Percentiles rank a stretch among this genome's conserved stretches.
Conservation (phyloP, 495 filamentous ascomycete species). For the Xylaria nigripes region DNA sequence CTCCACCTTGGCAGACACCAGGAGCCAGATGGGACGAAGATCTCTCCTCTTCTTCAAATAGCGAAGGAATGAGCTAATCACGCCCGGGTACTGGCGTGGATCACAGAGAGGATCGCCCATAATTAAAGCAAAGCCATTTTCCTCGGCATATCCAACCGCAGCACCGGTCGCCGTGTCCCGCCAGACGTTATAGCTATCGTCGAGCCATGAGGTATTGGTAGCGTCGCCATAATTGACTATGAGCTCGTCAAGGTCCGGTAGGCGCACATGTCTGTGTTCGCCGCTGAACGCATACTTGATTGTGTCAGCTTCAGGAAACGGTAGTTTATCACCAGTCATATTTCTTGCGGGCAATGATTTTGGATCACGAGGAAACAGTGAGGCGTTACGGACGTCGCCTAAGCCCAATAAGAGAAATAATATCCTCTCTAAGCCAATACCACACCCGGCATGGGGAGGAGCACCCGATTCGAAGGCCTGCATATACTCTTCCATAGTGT, state of each 20-base stretch:
- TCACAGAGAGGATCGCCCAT: slow-evolving; percentile 80
- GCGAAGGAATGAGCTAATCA: slow-evolving; percentile 63
- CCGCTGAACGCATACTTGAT: slow-evolving; percentile 45
- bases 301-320: slow-evolving; percentile 74
- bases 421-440: slow-evolving; percentile 81
- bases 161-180: slow-evolving; percentile 68
- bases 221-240: slow-evolving; percentile 87
- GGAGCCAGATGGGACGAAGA: slow-evolving; percentile 74
- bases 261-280: slow-evolving; percentile 39
- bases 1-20: slow-evolving; percentile 60
- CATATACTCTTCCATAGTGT: slow-evolving; percentile 76
- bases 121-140: slow-evolving; percentile 64
- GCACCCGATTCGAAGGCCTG: slow-evolving; percentile 81
- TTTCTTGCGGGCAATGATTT: slow-evolving; percentile 60
- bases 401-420: slow-evolving; percentile 76
- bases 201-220: slow-evolving; percentile 79
- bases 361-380: slow-evolving; percentile 77
- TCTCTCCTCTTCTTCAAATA: slow-evolving; percentile 61
- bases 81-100: slow-evolving; percentile 55
- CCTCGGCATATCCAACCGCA: slow-evolving; percentile 67
- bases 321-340: slow-evolving; percentile 40
- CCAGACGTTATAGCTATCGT: slow-evolving; percentile 76
- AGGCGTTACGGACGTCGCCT: slow-evolving; percentile 82
- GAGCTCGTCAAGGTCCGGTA: slow-evolving; percentile 69
- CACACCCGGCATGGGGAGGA: slow-evolving; percentile 83